Conservation (phyloP, 2,329 filamentous ascomycete genomes). For the Stachybotrys chlorohalonatus region DNA sequence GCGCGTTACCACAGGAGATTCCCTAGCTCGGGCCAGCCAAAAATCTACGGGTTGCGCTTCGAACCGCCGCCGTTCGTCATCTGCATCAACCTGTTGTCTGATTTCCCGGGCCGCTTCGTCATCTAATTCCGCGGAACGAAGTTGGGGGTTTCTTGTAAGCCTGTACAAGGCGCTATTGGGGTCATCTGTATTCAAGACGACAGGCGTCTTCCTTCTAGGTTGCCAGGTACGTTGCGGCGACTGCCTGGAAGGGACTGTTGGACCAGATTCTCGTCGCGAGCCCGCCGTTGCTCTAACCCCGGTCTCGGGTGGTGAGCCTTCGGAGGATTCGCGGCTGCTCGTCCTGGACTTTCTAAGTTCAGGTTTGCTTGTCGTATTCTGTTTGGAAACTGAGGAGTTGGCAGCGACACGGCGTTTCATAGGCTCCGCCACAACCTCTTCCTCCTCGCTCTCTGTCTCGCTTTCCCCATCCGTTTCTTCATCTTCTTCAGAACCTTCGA, state of each 20-base stretch:
- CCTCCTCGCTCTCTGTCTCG: conserved; percentile 3
- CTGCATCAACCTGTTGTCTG: background rate
- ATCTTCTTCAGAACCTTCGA: background rate
- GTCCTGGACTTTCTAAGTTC: background rate
- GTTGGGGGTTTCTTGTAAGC: background rate
- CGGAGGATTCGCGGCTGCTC: background rate
- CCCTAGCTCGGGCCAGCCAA: background rate
- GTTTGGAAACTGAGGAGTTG: conserved; percentile 13
- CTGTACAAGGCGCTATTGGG: background rate
- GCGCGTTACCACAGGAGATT: background rate
- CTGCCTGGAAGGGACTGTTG: background rate
- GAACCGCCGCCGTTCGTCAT: background rate
- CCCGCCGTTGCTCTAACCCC: background rate
- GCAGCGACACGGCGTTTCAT: conserved; percentile 1
- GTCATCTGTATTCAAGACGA: background rate
- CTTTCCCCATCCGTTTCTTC: conserved; percentile 3
- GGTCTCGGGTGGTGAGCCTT: background rate
- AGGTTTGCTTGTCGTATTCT: background rate
- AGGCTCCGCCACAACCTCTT: conserved; percentile 1
- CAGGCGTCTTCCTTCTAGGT: background rate
- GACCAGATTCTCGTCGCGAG: background rate
- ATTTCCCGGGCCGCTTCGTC: background rate
- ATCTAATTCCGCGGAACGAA: background rate
- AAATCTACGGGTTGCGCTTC: background rate
- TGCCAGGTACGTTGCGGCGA: background rate